Base-by-base conservation (phyloP, 805 yeast genomes). In the Cyberlindnera mississippiensis region DNA sequence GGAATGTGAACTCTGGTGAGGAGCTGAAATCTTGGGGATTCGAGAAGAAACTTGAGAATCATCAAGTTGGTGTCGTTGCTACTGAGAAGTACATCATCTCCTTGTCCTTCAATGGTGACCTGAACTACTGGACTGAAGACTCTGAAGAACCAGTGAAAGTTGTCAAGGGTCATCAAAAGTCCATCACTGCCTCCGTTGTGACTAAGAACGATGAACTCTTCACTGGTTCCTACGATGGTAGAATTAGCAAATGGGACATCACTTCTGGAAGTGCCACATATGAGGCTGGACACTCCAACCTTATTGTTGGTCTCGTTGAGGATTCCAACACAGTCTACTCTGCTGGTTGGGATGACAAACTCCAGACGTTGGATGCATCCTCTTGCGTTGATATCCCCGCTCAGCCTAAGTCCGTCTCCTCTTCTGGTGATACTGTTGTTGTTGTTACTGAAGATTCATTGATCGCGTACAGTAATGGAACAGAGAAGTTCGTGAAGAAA, bases 341-440 rank as follows among this genome's bases (percentile, higher is more conserved):
- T n/a, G 69, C 78, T 16, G 95, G 90, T 3, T 93, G 98, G 98
- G 99, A 91, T 63, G 96, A 87, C 57, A 76, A 76, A 12, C 54
- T 89, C 35, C 76, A 74, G 55, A 52, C 62, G 12, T 47, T 70
- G 20, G 59, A 52, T 3, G 56, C 52, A 20, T 60, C 61, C 11
- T 39, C 48, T 2, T 49, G 66, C 13, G 44, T 61, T 8, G 69
- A 51, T 17, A 67, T 68, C 19, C 65, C 62, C 22, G 63, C 64
- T 14, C 88, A 76, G 60, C 87, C 83, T 35, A 71, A 62, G 45
- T 63, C 69, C 10, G 60, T 76, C 6, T 61, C 76, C 1, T 56
- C 67, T 2, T 55, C 56, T 30, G 64, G 57, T 6, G 67, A 64
- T 1, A 39, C 56, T 6, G 53, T 68, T 4, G 77, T 73, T 1